These are phyloP conservation scores for Xylariomycetidae sp. DNA, from an alignment of 2,329 filamentous ascomycete species.

Conservation along the genomic window DNA sequence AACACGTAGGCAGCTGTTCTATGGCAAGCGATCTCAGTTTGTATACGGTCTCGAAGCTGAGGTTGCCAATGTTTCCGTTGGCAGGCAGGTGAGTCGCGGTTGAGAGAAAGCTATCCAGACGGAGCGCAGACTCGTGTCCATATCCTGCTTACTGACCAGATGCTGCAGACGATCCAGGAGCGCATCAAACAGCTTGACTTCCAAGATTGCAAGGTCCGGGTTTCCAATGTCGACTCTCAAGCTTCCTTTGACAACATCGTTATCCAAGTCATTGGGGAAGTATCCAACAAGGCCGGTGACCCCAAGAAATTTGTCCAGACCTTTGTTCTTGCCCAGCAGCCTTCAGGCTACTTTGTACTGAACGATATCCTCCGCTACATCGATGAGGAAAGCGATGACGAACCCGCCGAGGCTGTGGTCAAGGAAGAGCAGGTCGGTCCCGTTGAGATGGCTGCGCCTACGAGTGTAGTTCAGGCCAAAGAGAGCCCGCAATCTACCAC, in stretches of 20 bases:
- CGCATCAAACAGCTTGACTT: slow-evolving; percentile 91
- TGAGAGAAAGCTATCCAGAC: too few relatives aligned
- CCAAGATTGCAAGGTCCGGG: slow-evolving; percentile 96
- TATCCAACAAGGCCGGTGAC: slow-evolving; percentile 86
- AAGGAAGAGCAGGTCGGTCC: slow-evolving; percentile 18
- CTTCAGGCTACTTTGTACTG: slow-evolving; percentile 94
- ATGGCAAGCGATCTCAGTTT: slow-evolving; percentile 92
- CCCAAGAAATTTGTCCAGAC: slow-evolving; percentile 97
- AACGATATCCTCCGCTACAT: slow-evolving; percentile 98
- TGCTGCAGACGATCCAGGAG: slow-evolving; percentile 75
- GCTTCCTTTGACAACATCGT: slow-evolving; percentile 89
- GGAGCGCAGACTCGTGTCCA: too few relatives aligned
- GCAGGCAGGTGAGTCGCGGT: slow-evolving; percentile 79
- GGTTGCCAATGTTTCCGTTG: slow-evolving; percentile 78
- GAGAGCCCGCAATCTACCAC: slow-evolving; percentile 26
- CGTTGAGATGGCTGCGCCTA: slow-evolving; percentile 22
- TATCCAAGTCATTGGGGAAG: slow-evolving; percentile 96
- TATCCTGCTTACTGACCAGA: slow-evolving; percentile 5
- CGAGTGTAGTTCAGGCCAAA: slow-evolving; percentile 27
- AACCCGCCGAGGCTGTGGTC: slow-evolving; percentile 43
- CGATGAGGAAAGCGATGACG: slow-evolving; percentile 75
- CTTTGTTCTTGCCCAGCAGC: slow-evolving; percentile 93
- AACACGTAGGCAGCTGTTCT: slow-evolving; percentile 64
- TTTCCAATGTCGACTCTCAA: slow-evolving; percentile 96
- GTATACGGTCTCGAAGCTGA: slow-evolving; percentile 90